Percentiles rank a stretch among this genome's conserved stretches.
phyloP scores from a whole-genome alignment of 2,329 filamentous ascomycete genomes.

The Claviceps humidiphila region DNA sequence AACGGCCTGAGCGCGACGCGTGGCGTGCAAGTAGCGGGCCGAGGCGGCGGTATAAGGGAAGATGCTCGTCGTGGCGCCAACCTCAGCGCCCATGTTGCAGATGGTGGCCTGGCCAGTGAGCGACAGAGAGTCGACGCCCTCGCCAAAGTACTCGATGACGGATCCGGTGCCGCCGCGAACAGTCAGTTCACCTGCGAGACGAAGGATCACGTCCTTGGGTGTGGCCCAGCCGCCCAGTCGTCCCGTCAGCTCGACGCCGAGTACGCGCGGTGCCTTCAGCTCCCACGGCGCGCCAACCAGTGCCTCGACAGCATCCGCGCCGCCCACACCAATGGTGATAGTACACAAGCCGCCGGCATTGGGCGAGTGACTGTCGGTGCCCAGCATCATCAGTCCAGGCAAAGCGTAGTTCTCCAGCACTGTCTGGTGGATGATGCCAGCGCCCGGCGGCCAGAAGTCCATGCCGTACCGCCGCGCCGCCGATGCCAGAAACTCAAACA shows the following conservation, averaged over 20 bases:
- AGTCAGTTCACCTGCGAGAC: slow-evolving; percentile 77
- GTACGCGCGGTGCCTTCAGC: slow-evolving; percentile 80
- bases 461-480: slow-evolving; percentile 85
- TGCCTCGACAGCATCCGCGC: slow-evolving; percentile 92
- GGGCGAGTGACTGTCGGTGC: slow-evolving; percentile 92
- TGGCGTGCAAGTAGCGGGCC: slow-evolving; percentile 73
- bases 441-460: slow-evolving; percentile 89
- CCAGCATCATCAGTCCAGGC: slow-evolving; percentile 97
- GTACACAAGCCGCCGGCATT: slow-evolving; percentile 92
- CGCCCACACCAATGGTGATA: slow-evolving; percentile 92
- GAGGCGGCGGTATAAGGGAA: slow-evolving; percentile 87
- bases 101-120: slow-evolving; percentile 88
- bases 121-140: slow-evolving; percentile 78
- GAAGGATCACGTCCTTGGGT: slow-evolving; percentile 90
- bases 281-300: slow-evolving; percentile 96
- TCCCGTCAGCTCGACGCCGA: slow-evolving; percentile 76
- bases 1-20: slow-evolving; percentile 53
- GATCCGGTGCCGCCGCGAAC: slow-evolving; percentile 89
- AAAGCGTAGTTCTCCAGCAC: slow-evolving; percentile 95
- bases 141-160: slow-evolving; percentile 87
- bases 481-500: slow-evolving; percentile 93
- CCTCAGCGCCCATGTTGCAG: slow-evolving; percentile 82
- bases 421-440: slow-evolving; percentile 94
- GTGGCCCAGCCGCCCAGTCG: slow-evolving; percentile 80
- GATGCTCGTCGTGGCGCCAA: slow-evolving; percentile 87